Evolutionary conservation across 768 basidiomycete genomes (phyloP).

Genomic region (Cystobasidium tubakii): DNA sequence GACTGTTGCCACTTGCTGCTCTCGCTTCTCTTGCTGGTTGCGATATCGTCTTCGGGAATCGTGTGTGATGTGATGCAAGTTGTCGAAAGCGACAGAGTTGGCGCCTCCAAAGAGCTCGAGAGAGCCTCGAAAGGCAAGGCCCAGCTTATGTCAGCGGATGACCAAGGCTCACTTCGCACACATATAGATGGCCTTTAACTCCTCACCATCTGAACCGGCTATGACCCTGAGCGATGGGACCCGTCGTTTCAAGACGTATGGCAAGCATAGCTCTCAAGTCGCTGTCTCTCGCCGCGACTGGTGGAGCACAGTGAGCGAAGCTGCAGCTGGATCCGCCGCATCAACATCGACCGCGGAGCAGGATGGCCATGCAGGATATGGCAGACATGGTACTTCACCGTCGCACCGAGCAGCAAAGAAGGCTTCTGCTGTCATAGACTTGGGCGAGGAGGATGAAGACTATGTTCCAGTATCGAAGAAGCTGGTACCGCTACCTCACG

Average conservation of each 20-base stretch:
- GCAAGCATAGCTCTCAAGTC: neutral
- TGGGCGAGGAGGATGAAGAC: neutral
- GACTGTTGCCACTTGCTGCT: no score
- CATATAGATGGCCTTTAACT: no score
- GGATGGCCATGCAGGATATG: neutral
- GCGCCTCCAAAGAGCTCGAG: neutral
- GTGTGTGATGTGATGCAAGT: no score
- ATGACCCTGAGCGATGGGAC: neutral
- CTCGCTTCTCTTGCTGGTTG: no score
- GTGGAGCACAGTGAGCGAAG: neutral
- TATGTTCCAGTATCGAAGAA: neutral
- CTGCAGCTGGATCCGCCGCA: neutral
- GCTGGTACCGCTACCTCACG: neutral
- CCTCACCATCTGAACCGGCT: no score
- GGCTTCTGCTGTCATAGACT: neutral
- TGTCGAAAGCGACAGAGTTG: neutral
- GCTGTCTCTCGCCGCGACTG: neutral
- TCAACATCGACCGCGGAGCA: neutral
- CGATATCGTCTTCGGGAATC: no score
- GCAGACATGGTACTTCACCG: neutral
- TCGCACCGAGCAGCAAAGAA: neutral
- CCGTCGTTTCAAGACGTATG: neutral
- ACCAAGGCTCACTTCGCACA: neutral
- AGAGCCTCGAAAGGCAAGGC: neutral
- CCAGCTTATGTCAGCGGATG: slow-evolving; percentile 1